These are phyloP conservation scores for Cordyceps sp. DNA, from an alignment of 2,329 filamentous ascomycete genomes.

Conservation along the genomic window DNA sequence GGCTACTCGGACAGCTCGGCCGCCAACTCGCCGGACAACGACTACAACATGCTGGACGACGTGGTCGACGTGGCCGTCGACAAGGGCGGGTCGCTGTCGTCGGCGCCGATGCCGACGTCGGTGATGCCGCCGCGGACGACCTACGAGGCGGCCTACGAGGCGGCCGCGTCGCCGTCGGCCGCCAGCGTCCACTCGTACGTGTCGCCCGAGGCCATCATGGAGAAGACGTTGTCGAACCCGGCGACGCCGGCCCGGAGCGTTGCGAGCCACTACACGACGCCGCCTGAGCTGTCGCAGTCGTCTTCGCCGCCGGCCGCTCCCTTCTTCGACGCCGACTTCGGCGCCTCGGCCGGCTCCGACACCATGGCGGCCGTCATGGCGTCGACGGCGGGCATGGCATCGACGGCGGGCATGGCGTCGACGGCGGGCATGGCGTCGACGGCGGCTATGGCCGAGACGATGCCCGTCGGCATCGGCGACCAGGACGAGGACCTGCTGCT, in stretches of 20 bases:
- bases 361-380: constrained; percentile 12
- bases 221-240: constrained; percentile 18
- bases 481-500: constrained; percentile 27
- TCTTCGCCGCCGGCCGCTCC: constrained; percentile 35
- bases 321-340: constrained; percentile 29
- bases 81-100: constrained; percentile 23
- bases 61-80: constrained; percentile 21
- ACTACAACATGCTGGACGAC: constrained; percentile 26
- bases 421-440: constrained; percentile 12
- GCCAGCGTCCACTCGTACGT: constrained; percentile 24
- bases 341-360: constrained; percentile 14
- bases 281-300: constrained; percentile 43
- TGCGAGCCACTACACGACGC: constrained; percentile 36
- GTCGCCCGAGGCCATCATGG: constrained; percentile 28
- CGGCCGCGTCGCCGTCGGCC: constrained; percentile 22
- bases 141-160: constrained; percentile 13
- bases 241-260: constrained; percentile 33
- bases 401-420: too few relatives aligned
- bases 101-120: constrained; percentile 23
- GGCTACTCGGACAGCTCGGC: constrained; percentile 40
- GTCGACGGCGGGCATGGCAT: too few relatives aligned
- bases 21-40: constrained; percentile 33
- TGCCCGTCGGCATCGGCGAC: constrained; percentile 17
- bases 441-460: constrained; percentile 5
- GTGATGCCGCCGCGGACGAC: constrained; percentile 16